Percentiles rank a stretch among this genome's conserved stretches.
phyloP scores from a whole-genome alignment of 106 monocot species.

The Allium sativum region DNA sequence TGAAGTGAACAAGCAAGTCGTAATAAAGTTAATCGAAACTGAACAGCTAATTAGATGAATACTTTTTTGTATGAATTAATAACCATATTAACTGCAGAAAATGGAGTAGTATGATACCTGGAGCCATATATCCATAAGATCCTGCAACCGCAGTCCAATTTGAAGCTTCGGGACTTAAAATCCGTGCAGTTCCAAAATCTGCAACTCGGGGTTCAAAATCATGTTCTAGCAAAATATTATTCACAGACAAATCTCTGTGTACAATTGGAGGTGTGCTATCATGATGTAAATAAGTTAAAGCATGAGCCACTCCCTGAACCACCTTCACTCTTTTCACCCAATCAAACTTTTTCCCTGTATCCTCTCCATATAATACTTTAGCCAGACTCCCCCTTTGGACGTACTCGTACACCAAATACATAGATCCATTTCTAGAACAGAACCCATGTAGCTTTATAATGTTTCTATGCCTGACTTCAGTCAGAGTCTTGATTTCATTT shows the following conservation, averaged over 20 bases:
- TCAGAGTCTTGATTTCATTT: conserved; percentile 62
- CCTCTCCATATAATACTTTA: conserved; percentile 51
- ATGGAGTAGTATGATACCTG: conserved; percentile 33
- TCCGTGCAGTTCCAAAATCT: conserved; percentile 63
- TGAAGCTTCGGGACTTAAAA: conserved; percentile 29
- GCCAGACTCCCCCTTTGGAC: conserved; percentile 56
- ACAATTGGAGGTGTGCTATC: conserved; percentile 51
- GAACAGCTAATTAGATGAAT: too few species aligned
- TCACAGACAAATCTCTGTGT: conserved; percentile 58
- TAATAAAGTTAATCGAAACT: too few species aligned
- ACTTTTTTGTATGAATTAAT: too few species aligned
- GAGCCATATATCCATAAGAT: conserved; percentile 85
- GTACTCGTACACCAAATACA: conserved; percentile 80
- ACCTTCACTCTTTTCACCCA: conserved; percentile 54
- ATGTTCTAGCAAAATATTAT: conserved; percentile 60
- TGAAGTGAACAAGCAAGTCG: too few species aligned
- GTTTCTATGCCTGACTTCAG: conserved; percentile 73
- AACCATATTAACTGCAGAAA: not conserved
- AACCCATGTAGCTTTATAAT: conserved; percentile 74
- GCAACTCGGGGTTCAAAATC: conserved; percentile 62
- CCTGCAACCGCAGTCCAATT: conserved; percentile 66
- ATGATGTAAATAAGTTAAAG: conserved; percentile 76
- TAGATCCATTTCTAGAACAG: conserved; percentile 31
- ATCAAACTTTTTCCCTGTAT: conserved; percentile 33
- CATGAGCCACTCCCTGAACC: conserved; percentile 60